A percentile compares a stretch with the other conserved stretches of the same genome.
These are phyloP conservation scores for Candida sp. DNA, from an alignment of 1,139 yeast species.

Conservation along the genomic window DNA sequence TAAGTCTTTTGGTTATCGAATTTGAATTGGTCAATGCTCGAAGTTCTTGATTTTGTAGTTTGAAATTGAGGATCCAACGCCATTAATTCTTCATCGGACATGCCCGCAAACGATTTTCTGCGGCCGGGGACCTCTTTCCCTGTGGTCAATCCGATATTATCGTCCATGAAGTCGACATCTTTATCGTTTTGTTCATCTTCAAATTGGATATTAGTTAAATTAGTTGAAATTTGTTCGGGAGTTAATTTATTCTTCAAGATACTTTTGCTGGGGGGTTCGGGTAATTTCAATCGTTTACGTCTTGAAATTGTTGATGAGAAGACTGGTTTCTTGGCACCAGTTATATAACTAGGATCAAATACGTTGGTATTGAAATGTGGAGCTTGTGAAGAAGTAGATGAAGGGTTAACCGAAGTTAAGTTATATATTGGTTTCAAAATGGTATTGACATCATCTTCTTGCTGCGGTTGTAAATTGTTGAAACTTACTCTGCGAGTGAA, in stretches of 20 bases:
- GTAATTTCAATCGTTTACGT: slow-evolving; percentile 14
- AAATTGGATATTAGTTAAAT: slow-evolving; percentile 18
- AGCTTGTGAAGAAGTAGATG: slow-evolving; percentile 1
- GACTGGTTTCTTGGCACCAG: slow-evolving; percentile 2
- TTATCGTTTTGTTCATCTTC: slow-evolving; percentile 21
- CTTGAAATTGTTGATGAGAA: background rate
- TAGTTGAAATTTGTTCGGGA: slow-evolving; percentile 25
- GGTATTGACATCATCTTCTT: slow-evolving; percentile 16
- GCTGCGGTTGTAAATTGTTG: slow-evolving; percentile 31
- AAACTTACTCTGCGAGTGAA: slow-evolving; percentile 41
- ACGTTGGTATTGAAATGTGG: slow-evolving; percentile 3
- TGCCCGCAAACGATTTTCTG: slow-evolving; percentile 56
- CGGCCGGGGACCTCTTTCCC: slow-evolving; percentile 15
- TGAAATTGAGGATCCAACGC: slow-evolving; percentile 56
- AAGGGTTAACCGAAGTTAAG: background rate
- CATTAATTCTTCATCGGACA: slow-evolving; percentile 63
- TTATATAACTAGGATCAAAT: slow-evolving; percentile 1
- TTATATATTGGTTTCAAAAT: slow-evolving; percentile 2
- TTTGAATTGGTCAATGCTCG: slow-evolving; percentile 35
- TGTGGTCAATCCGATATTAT: slow-evolving; percentile 5
- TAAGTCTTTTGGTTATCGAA: slow-evolving; percentile 39
- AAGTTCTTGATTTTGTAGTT: slow-evolving; percentile 26
- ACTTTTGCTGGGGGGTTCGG: slow-evolving; percentile 33
- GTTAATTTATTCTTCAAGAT: slow-evolving; percentile 39
- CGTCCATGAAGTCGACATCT: slow-evolving; percentile 13